phyloP scores from a whole-genome alignment of 192 early-diverging fungal species.

The Cladochytrium replicatum region DNA sequence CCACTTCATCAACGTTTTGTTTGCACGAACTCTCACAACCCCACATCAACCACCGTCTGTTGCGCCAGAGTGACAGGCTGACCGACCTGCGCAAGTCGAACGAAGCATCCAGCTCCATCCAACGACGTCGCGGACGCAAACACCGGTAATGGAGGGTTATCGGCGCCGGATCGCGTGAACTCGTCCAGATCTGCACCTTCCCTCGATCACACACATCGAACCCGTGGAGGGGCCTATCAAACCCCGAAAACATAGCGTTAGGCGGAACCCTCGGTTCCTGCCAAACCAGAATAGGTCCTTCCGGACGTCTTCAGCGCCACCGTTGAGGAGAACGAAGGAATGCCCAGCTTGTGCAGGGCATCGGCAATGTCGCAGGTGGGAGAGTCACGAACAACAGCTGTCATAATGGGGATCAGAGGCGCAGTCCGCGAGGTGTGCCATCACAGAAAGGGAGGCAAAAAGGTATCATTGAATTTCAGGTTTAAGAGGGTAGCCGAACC shows the following conservation, averaged over 20 bases:
- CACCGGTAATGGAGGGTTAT: constrained; percentile 19
- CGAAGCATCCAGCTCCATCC: constrained; percentile 23
- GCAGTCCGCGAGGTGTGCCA: too few species aligned
- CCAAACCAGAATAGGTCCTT: constrained; percentile 31
- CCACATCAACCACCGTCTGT: constrained; percentile 10
- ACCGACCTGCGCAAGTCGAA: constrained; percentile 16
- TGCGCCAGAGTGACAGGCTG: constrained; percentile 18
- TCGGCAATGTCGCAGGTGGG: constrained; percentile 34
- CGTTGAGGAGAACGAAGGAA: too few species aligned
- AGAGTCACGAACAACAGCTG: constrained; percentile 16
- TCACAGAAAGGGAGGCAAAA: too few species aligned
- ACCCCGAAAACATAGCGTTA: constrained; percentile 43
- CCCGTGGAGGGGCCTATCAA: constrained; percentile 31
- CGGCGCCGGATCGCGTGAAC: constrained; percentile 13
- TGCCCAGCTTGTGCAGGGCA: constrained; percentile 25
- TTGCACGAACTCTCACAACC: constrained; percentile 29
- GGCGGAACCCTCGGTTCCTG: constrained; percentile 15
- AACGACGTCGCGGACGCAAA: constrained; percentile 22
- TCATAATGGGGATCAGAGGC: too few species aligned
- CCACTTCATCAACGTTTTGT: constrained; percentile 20
- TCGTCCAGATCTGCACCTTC: constrained; percentile 34
- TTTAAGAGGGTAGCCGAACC: too few species aligned
- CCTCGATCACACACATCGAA: constrained; percentile 30
- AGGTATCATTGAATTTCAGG: too few species aligned
- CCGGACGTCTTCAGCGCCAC: too few species aligned